phyloP scores from a whole-genome alignment of 169 alveolate genomes.

The Theileria annulata region DNA sequence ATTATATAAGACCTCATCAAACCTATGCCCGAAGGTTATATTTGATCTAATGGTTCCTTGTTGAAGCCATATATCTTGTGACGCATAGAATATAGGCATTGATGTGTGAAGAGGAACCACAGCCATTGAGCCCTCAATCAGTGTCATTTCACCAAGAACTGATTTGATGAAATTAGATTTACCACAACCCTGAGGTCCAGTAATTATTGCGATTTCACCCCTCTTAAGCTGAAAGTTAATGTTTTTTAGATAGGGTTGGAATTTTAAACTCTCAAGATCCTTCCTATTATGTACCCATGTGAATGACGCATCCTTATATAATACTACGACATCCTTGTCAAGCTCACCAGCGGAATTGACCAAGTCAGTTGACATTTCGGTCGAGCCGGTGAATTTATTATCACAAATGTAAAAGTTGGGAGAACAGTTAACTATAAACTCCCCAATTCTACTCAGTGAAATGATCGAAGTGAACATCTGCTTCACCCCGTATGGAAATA shows the following conservation, averaged over 20 bases:
- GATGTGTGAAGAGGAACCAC: constrained; percentile 49
- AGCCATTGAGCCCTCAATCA: constrained; percentile 58
- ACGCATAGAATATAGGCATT: constrained; percentile 58
- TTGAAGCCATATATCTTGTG: constrained; percentile 64
- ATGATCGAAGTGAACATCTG: constrained; percentile 22
- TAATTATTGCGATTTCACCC: constrained; percentile 30
- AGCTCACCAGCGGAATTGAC: not conserved
- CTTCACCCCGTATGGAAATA: constrained; percentile 37
- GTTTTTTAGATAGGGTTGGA: not conserved
- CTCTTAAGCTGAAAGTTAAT: constrained; percentile 29
- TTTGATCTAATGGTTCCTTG: constrained; percentile 45
- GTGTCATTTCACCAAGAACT: constrained; percentile 53
- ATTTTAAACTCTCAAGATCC: not conserved
- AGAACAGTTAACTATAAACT: constrained; percentile 29
- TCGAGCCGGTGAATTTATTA: constrained; percentile 17
- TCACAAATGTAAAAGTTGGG: constrained; percentile 46
- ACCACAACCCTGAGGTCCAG: constrained; percentile 62
- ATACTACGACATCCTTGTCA: constrained; percentile 23
- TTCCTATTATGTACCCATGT: constrained; percentile 27
- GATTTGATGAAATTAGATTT: constrained; percentile 49
- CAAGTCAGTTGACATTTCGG: not conserved
- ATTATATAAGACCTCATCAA: constrained; percentile 40
- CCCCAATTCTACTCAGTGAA: constrained; percentile 25
- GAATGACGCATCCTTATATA: constrained; percentile 28
- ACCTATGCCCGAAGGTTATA: constrained; percentile 39